A percentile compares a stretch with the other conserved stretches of the same genome.
Evolutionary conservation across 768 basidiomycete genomes (phyloP).

Genomic region (Omphalotus guepiniiformis): DNA sequence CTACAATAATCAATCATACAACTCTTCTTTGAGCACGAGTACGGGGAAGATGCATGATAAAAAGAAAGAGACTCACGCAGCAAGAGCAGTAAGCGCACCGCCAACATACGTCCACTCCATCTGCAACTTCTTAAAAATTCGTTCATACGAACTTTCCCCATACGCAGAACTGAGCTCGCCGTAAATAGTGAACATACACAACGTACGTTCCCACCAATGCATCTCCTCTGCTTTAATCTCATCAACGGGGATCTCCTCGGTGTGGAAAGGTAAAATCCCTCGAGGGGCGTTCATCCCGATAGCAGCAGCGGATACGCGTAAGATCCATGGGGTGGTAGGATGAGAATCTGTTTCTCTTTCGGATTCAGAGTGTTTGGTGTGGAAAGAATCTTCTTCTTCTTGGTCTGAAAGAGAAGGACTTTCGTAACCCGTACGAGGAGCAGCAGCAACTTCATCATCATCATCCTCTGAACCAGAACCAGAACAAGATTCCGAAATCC

Average conservation of each 20-base stretch:
- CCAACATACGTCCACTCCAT: slow-evolving; percentile 65
- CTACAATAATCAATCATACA: slow-evolving; percentile 20
- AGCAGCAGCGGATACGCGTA: slow-evolving; percentile 1
- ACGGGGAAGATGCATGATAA: background rate
- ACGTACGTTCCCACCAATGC: slow-evolving; percentile 35
- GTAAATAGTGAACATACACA: slow-evolving; percentile 55
- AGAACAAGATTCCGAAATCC: background rate
- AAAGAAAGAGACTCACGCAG: slow-evolving; percentile 38
- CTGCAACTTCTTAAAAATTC: slow-evolving; percentile 42
- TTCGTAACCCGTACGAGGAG: too few relatives aligned
- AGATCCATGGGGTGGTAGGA: background rate
- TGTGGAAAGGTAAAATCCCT: slow-evolving; percentile 12
- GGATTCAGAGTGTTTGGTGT: background rate
- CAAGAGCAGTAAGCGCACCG: slow-evolving; percentile 59
- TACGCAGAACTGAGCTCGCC: slow-evolving; percentile 39
- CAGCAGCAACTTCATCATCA: background rate
- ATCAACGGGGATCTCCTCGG: slow-evolving; percentile 14
- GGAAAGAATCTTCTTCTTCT: background rate
- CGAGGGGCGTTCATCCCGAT: background rate
- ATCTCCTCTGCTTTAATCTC: slow-evolving; percentile 9
- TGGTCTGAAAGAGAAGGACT: background rate
- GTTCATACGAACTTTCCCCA: slow-evolving; percentile 47
- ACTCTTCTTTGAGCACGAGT: background rate
- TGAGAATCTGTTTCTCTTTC: background rate
- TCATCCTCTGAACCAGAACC: slow-evolving; percentile 17